These are phyloP conservation scores for Phaffia rhodozyma DNA, from an alignment of 1,284 basidiomycete genomes.

Conservation along the genomic window DNA sequence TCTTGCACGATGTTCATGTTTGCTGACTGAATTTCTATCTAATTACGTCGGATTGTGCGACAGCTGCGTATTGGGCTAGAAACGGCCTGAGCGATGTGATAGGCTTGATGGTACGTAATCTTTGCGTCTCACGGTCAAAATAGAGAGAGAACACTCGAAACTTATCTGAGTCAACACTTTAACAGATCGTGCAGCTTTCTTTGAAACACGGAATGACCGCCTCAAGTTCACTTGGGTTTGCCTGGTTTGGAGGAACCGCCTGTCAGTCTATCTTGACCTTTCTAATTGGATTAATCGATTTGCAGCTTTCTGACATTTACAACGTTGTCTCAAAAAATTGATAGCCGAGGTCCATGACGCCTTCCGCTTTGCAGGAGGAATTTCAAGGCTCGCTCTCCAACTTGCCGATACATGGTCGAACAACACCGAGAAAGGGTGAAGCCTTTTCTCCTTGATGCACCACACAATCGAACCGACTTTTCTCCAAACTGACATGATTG, in stretches of 20 bases:
- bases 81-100: slow-evolving; percentile 49
- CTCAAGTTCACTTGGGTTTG: slow-evolving; percentile 53
- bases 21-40: background rate
- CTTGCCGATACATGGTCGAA: slow-evolving; percentile 52
- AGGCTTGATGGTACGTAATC: slow-evolving; percentile 47
- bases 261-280: background rate
- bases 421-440: slow-evolving; percentile 48
- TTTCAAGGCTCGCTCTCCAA: slow-evolving; percentile 51
- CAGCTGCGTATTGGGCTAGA: slow-evolving; percentile 50
- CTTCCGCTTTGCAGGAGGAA: slow-evolving; percentile 52
- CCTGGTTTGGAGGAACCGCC: slow-evolving; percentile 37
- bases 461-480: too few species aligned
- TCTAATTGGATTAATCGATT: background rate
- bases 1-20: too few species aligned
- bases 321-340: slow-evolving; percentile 25
- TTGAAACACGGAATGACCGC: slow-evolving; percentile 54
- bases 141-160: background rate
- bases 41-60: background rate
- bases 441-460: too few species aligned
- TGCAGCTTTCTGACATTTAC: slow-evolving; percentile 38
- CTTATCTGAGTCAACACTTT: slow-evolving; percentile 8
- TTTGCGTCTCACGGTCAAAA: background rate
- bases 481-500: too few species aligned
- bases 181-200: slow-evolving; percentile 51
- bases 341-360: slow-evolving; percentile 49